Base-by-base conservation (phyloP, 306 rosid genomes). In the Biancaea sappan region DNA sequence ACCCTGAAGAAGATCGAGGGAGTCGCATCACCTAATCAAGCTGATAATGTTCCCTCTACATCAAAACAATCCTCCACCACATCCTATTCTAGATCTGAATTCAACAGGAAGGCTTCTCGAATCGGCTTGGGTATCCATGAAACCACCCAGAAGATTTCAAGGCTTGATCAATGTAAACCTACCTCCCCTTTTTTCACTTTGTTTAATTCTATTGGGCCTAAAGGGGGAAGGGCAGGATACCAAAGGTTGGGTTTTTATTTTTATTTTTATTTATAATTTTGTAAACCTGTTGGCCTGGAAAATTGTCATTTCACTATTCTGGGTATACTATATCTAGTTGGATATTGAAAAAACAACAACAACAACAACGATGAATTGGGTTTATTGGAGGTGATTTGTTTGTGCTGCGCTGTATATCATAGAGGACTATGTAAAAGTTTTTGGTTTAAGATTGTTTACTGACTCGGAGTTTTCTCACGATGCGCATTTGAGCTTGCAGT, bases 61-160 rank as follows among this genome's bases (percentile, higher is more conserved):
- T 79, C 90, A 13, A 81, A 63, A 19, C 51, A 62, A 4, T 76
- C 83, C 2, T 24, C 43, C 11, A 41, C 71, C 2, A 29, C 40
- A 4, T 22, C 43, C 47, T 54, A 73, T 51, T 81, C 88, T 21
- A 85, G 90, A 83, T 94, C 98, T 73, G 94, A 91, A 43, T 94
- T 91, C 90, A 94, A 84, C 80, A 80, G 84, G 50, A 89, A 88
- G 79, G 97, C 98, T 54, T 91, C 96, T 0, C 91, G 83, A 8
- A 94, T 94, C 73, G 92, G 92, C 24, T 82, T 84, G 12, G 69
- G 50, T 22, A 63, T 63, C 51, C 90, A 91, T 26, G 97, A 94
- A 68, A 81, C 96, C 40, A 86, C 96, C 21, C 91, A 82, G 82
- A 89, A 89, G 80, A 88, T 94, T 73, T 73, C 89, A 0, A 80